Conservation (phyloP, 1,139 yeast genomes). For the Geotrichum fermentans region DNA sequence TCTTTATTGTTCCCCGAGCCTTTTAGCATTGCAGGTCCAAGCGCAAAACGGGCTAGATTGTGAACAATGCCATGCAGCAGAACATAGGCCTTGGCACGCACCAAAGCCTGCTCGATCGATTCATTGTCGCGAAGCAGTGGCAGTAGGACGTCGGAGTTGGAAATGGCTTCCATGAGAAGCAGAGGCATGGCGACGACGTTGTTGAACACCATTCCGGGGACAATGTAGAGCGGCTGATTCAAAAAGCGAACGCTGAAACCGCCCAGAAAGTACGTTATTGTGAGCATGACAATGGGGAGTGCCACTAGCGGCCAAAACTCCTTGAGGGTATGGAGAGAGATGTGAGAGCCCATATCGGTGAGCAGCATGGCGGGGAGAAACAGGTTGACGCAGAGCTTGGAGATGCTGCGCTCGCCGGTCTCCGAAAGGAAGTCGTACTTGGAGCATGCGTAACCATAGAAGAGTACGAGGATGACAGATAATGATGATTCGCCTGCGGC, state of each 20-base stretch:
- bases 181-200: conserved; percentile 27
- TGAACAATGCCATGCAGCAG: conserved; percentile 25
- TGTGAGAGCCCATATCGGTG: conserved; percentile 27
- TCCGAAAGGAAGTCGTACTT: conserved; percentile 17
- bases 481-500: conserved; percentile 25
- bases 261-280: conserved; percentile 21
- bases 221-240: conserved; percentile 23
- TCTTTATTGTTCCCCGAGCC: not conserved
- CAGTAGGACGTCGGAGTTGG: conserved; percentile 22
- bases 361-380: conserved; percentile 26
- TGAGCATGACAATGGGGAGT: conserved; percentile 20
- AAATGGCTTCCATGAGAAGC: conserved; percentile 24
- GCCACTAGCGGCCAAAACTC: conserved; percentile 26
- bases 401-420: conserved; percentile 22
- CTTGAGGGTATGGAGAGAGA: conserved; percentile 22
- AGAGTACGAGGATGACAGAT: conserved; percentile 22
- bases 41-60: conserved; percentile 24
- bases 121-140: conserved; percentile 22
- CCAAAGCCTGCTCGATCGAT: conserved; percentile 20
- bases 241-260: conserved; percentile 18
- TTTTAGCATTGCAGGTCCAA: conserved; percentile 26
- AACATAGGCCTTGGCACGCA: conserved; percentile 25
- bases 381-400: conserved; percentile 24
- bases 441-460: conserved; percentile 21
- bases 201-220: conserved; percentile 27